Base-by-base conservation (phyloP, 2,329 filamentous ascomycete genomes). In the Huntiella moniliformis region DNA sequence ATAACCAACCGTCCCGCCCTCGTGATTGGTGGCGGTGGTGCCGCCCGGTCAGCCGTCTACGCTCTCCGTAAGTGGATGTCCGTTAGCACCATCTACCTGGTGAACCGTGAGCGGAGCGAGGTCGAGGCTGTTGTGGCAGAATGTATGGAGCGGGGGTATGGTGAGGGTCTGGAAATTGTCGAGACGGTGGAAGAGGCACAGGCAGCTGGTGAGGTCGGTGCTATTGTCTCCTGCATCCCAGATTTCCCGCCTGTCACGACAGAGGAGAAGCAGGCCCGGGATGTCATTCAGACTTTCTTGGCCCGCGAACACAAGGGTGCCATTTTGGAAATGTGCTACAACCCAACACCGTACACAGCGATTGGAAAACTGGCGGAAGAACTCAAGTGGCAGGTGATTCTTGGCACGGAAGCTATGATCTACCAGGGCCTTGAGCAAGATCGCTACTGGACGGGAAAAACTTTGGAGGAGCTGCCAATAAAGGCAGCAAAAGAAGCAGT, bases 321-420 rank as follows among this genome's bases (percentile, higher is more conserved):
- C 5, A 72, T 87, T 47, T 58, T 87, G 50, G 82, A 87, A 60
- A 87, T 88, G 82, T 86, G 81, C 65, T 87, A 87, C 58, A 82
- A 86, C 57, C 82, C 82, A 0, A 65, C 67, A 2, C 77, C 79
- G 0, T 77, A 72, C 58, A 87, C 82, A 0, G 67, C 71, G 52
- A 71, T 85, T 42, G 74, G 73, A 1, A 68, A 67, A 38, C 54
- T 85, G 37, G 73, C 77, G 0, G 67, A 73, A 54, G 60, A 62
- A 2, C 65, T 67, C 7, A 77, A 77, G 0, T 86, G 82, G 82
- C 70, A 77, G 59, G 75, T 86, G 1, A 79, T 86, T 17, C 58
- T 83, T 4, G 82, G 82, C 0, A 84, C 80, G 0, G 82, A 86
- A 63, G 78, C 81, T 0, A 63, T 86, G 66, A 79, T 86, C 52